Conservation (phyloP, 208 protist genomes). For the Acanthamoeba polyphaga region DNA sequence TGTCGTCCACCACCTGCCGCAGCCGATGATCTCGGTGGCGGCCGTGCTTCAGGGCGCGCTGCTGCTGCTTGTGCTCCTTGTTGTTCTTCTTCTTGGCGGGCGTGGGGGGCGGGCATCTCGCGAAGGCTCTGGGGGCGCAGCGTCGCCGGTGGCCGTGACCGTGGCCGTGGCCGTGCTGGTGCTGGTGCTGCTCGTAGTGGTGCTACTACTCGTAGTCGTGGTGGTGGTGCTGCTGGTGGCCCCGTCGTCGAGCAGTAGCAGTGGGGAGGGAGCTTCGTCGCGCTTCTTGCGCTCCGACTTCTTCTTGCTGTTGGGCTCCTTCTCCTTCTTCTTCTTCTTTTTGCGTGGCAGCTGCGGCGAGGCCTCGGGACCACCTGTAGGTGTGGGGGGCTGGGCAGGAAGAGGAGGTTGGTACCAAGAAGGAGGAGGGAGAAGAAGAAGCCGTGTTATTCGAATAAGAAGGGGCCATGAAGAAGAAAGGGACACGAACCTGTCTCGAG, state of each 20-base stretch:
- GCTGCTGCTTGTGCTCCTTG: neutral
- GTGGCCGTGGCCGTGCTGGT: too few relatives aligned
- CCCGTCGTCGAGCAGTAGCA: neutral
- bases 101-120: too few relatives aligned
- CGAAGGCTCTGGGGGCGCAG: too few relatives aligned
- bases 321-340: neutral
- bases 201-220: neutral
- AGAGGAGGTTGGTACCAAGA: too few relatives aligned
- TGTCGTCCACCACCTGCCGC: neutral
- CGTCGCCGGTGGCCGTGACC: neutral
- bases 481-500: too few relatives aligned
- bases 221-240: too few relatives aligned
- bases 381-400: too few relatives aligned
- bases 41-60: neutral
- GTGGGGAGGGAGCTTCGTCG: neutral
- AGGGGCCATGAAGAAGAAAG: too few relatives aligned
- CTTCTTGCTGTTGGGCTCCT: neutral
- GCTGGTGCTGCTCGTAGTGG: neutral
- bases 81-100: too few relatives aligned
- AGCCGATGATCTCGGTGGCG: neutral
- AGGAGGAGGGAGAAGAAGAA: too few relatives aligned
- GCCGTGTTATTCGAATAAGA: too few relatives aligned
- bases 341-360: neutral
- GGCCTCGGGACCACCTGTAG: too few relatives aligned
- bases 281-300: conserved; percentile 26